Evolutionary conservation across 1,139 yeast species (phyloP).

Genomic region (Ogataea hybrid): DNA sequence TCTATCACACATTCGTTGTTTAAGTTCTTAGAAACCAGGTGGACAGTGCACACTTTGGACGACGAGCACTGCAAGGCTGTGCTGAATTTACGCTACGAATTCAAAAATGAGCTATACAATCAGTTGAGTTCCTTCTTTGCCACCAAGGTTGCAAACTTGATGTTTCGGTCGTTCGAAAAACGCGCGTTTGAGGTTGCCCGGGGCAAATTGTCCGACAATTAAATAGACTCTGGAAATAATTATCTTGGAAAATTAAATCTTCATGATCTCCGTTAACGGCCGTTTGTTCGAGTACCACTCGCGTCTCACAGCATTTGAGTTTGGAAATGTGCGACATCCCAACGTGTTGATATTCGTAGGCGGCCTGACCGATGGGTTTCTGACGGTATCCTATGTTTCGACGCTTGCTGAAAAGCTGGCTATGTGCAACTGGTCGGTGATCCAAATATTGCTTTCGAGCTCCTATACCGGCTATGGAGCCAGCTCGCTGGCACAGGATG

Average conservation of each 20-base stretch:
- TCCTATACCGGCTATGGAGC: slow-evolving; percentile 78
- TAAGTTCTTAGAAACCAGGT: slow-evolving; percentile 63
- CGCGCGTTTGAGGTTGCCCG: slow-evolving; percentile 45
- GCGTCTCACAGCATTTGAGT: slow-evolving; percentile 51
- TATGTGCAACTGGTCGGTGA: slow-evolving; percentile 53
- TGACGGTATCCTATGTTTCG: slow-evolving; percentile 69
- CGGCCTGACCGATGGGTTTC: slow-evolving; percentile 74
- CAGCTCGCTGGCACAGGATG: slow-evolving; percentile 61
- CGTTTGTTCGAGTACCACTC: slow-evolving; percentile 38
- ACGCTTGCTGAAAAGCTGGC: slow-evolving; percentile 45
- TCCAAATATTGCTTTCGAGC: slow-evolving; percentile 61
- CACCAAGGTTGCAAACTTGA: slow-evolving; percentile 65
- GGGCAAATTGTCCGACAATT: background rate
- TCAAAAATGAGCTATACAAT: slow-evolving; percentile 74
- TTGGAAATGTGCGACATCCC: slow-evolving; percentile 29
- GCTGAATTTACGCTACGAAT: slow-evolving; percentile 61
- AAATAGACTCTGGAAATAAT: background rate
- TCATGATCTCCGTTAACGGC: slow-evolving; percentile 28
- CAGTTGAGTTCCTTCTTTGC: slow-evolving; percentile 73
- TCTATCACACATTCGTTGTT: slow-evolving; percentile 69
- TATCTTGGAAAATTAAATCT: background rate
- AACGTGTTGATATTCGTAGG: slow-evolving; percentile 66
- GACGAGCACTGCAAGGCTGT: slow-evolving; percentile 53
- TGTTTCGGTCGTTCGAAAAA: slow-evolving; percentile 78
- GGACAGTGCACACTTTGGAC: slow-evolving; percentile 55